Base-by-base conservation (phyloP, 257 asterid genomes). In the Prunella vulgaris region DNA sequence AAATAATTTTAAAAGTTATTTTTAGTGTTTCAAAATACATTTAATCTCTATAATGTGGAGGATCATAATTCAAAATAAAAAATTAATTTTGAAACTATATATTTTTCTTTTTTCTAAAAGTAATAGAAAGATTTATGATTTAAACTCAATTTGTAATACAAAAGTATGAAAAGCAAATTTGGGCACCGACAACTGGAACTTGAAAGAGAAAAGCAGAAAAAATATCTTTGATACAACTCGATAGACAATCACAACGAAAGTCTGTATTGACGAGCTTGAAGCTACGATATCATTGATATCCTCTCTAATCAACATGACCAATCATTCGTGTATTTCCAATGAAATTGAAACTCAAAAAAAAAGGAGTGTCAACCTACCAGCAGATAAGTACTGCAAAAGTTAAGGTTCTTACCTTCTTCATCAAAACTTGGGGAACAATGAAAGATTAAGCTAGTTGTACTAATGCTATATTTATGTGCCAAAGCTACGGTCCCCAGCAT, bases 401-500 rank as follows among this genome's bases (percentile, higher is more conserved):
- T 68, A 17, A 33, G 57, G 58, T 44, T 27, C 51, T 38, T 46
- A 60, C 72, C 71, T 66, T 74, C 60, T 24, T 66, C 48, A 63
- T 33, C 68, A 76, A 69, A 80, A 75, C 52, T 59, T 79, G 73
- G 60, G 22, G 54, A 9, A 60, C 13, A 13, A 52, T 32, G 52
- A 24, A 33, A 32, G 69, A 63, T 30, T 42, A 25, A 24, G 33
- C 48, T 25, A 17, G 51, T 25, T 38, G 42, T 27, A 49, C 28
- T 53, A 9, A 70, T 66, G 65, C 64, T 7, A 3, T 22, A 15
- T 79, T 84, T 78, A 93, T 75, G 98, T 88, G 81, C 89, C 98
- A 72, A 83, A 93, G 86, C 97, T 84, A 68, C 97, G 96, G 71
- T 93, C 93, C 57, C 98, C 98, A 33, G 97, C 96, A 80, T 93